phyloP scores from a whole-genome alignment of 176 grass and related monocot species.

The Olyra latifolia region DNA sequence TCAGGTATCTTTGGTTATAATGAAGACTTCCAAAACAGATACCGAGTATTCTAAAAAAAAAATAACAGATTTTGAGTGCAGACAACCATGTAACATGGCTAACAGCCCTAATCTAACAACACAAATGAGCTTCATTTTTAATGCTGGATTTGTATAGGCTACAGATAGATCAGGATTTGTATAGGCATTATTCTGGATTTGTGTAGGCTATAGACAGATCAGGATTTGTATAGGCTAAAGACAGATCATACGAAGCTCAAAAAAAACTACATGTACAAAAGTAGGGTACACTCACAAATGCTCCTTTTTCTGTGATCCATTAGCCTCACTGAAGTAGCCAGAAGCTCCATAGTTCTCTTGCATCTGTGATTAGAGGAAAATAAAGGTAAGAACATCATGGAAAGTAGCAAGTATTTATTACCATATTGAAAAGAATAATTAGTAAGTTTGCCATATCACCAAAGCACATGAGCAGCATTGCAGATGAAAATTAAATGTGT shows the following conservation, averaged over 20 bases:
- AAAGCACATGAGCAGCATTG: not conserved
- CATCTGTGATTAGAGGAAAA: constrained; percentile 61
- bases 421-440: not conserved
- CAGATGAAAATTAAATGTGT: constrained; percentile 5
- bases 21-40: constrained; percentile 9
- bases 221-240: not conserved
- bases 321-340: constrained; percentile 87
- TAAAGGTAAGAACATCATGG: constrained; percentile 3
- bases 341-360: constrained; percentile 89
- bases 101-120: not conserved
- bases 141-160: no score
- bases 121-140: not conserved
- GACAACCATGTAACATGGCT: not conserved
- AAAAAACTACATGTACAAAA: constrained; percentile 20
- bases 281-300: constrained; percentile 54
- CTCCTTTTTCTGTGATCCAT: constrained; percentile 61
- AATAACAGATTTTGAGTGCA: no score
- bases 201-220: not conserved
- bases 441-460: constrained; percentile 12
- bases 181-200: not conserved
- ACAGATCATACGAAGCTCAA: constrained; percentile 13
- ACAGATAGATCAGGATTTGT: no score
- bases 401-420: not conserved
- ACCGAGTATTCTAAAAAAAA: no score
- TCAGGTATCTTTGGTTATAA: not conserved